These are phyloP conservation scores for Musa beccarii DNA, from an alignment of 176 grass and related monocot species.

Conservation along the genomic window DNA sequence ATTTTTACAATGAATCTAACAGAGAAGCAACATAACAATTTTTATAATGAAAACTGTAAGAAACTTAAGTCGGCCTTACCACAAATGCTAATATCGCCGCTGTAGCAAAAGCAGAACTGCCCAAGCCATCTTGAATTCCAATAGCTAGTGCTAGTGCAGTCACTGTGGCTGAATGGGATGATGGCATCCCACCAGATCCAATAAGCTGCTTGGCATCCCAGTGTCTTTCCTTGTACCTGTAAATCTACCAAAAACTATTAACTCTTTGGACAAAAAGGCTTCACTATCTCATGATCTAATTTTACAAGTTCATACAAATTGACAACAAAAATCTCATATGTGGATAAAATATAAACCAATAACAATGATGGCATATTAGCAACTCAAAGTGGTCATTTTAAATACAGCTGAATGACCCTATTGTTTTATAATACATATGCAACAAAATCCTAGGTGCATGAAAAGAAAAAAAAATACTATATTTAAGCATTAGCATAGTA, in stretches of 20 bases:
- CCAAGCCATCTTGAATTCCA: constrained; percentile 77
- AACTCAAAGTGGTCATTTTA: no score
- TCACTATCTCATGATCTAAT: background rate
- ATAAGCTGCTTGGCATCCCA: constrained; percentile 89
- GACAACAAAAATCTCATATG: background rate
- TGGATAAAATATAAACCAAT: background rate
- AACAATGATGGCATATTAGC: no score
- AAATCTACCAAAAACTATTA: background rate
- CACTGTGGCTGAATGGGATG: constrained; percentile 88
- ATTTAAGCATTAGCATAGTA: no score
- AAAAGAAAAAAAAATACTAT: no score
- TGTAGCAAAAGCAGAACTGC: constrained; percentile 59
- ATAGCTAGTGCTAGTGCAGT: constrained; percentile 74
- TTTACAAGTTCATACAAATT: background rate
- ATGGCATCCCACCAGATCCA: constrained; percentile 94
- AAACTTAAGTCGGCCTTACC: constrained; percentile 30
- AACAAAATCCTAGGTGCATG: no score
- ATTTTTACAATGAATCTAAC: no score
- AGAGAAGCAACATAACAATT: background rate
- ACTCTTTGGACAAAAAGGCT: background rate
- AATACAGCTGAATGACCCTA: no score
- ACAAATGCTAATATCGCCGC: constrained; percentile 66
- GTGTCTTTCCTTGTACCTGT: constrained; percentile 75
- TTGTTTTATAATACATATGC: no score
- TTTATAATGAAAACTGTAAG: background rate